phyloP scores from a whole-genome alignment of 805 yeast genomes.

The Sugiyamaella mastotermitis region DNA sequence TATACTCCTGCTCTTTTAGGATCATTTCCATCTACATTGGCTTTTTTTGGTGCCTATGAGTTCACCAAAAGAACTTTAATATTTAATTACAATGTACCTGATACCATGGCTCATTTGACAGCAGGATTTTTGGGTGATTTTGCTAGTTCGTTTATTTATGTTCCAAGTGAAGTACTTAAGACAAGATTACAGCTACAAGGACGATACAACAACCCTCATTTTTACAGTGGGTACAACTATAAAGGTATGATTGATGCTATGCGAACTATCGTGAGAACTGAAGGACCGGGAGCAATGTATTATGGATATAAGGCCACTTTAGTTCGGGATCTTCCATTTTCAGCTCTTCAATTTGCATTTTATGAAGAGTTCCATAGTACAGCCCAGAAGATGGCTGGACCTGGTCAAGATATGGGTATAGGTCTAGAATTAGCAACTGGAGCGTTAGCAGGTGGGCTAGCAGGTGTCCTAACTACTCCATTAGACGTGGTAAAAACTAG shows the following conservation, averaged over 20 bases:
- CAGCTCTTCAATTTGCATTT: constrained; percentile 93
- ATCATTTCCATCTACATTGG: constrained; percentile 80
- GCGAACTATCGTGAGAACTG: constrained; percentile 52
- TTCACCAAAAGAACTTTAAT: constrained; percentile 66
- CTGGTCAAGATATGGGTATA: constrained; percentile 29
- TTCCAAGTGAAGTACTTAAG: constrained; percentile 91
- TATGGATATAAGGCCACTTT: constrained; percentile 94
- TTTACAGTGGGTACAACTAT: constrained; percentile 82
- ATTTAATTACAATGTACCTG: constrained; percentile 58
- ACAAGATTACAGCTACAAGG: constrained; percentile 94
- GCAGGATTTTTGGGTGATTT: constrained; percentile 95
- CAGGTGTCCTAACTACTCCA: constrained; percentile 93
- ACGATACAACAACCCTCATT: constrained; percentile 68
- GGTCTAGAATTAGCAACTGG: constrained; percentile 74
- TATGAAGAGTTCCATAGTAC: constrained; percentile 57
- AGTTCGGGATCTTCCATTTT: constrained; percentile 88
- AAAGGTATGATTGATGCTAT: constrained; percentile 68
- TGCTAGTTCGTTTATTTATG: constrained; percentile 81
- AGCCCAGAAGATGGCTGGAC: constrained; percentile 29
- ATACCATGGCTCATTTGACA: constrained; percentile 68
- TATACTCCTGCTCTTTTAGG: constrained; percentile 90
- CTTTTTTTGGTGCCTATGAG: constrained; percentile 92
- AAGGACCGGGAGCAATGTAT: constrained; percentile 72
- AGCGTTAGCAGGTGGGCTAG: constrained; percentile 92
- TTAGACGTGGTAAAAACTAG: constrained; percentile 91